A percentile compares a stretch with the other conserved stretches of the same genome.
Evolutionary conservation across 2,329 filamentous ascomycete genomes (phyloP).

Genomic region (Fusarium virguliforme): DNA sequence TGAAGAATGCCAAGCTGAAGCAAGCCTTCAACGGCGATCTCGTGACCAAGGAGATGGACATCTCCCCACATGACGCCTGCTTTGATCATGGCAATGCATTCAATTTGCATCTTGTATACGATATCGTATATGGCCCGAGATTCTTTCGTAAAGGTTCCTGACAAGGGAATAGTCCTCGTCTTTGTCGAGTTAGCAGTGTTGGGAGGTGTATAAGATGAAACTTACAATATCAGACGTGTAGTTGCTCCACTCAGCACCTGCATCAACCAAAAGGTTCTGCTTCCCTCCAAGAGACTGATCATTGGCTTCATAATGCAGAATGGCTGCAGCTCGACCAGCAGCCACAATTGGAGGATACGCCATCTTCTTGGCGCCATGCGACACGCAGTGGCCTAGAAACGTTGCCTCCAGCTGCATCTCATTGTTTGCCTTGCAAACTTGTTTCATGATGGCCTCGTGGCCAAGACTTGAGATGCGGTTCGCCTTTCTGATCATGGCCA

Average conservation of each 20-base stretch:
- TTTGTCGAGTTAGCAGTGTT: neutral
- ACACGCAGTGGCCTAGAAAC: neutral
- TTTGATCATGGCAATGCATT: neutral
- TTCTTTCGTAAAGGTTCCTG: conserved; percentile 4
- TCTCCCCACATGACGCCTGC: neutral
- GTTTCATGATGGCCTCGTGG: neutral
- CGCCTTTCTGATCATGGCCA: conserved; percentile 7
- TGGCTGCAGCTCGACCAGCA: neutral
- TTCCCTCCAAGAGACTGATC: neutral
- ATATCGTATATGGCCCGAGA: neutral
- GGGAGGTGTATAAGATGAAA: neutral
- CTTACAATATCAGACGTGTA: neutral
- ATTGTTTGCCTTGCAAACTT: neutral
- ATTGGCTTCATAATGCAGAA: conserved; percentile 5
- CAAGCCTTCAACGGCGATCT: neutral
- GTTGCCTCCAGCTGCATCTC: conserved; percentile 5
- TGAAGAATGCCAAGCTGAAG: neutral
- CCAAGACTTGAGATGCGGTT: conserved; percentile 1
- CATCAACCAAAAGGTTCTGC: neutral
- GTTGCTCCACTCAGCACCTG: conserved; percentile 5
- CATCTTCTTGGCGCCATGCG: conserved; percentile 6
- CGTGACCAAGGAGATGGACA: neutral
- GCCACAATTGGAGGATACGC: conserved; percentile 1
- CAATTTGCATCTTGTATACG: neutral
- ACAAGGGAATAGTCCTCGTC: neutral